phyloP scores from a whole-genome alignment of 2,329 filamentous ascomycete species.

The Knufia fluminis region DNA sequence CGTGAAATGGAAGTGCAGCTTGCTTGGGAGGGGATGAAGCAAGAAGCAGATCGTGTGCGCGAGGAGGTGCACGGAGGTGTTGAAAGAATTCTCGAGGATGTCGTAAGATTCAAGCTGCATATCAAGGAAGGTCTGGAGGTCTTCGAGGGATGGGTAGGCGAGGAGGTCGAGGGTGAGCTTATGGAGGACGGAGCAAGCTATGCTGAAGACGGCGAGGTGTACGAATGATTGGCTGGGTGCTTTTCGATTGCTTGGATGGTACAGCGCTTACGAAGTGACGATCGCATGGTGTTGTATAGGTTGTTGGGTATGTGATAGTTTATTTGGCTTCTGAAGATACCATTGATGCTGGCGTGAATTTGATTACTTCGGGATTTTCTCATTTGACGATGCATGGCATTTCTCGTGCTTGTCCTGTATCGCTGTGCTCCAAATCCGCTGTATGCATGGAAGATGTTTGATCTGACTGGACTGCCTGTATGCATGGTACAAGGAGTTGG shows the following conservation, averaged over 20 bases:
- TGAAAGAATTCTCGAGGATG: slow-evolving; percentile 89
- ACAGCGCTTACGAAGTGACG: too few species aligned
- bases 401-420: too few species aligned
- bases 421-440: too few species aligned
- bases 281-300: too few species aligned
- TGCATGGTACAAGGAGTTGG: too few species aligned
- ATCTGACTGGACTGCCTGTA: too few species aligned
- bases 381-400: too few species aligned
- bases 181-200: slow-evolving; percentile 28
- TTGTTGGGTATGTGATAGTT: too few species aligned
- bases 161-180: slow-evolving; percentile 81
- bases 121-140: slow-evolving; percentile 86
- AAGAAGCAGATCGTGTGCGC: slow-evolving; percentile 43
- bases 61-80: slow-evolving; percentile 97
- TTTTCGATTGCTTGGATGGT: background rate
- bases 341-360: too few species aligned
- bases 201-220: slow-evolving; percentile 1
- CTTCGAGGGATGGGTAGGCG: slow-evolving; percentile 86
- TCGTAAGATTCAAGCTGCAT: slow-evolving; percentile 98
- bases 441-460: too few species aligned
- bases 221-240: background rate
- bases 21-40: slow-evolving; percentile 22
- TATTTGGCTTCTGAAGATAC: too few species aligned
- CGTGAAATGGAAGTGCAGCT: slow-evolving; percentile 45
- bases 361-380: too few species aligned